Base-by-base conservation (phyloP, 768 basidiomycete genomes). In the Postia placenta region DNA sequence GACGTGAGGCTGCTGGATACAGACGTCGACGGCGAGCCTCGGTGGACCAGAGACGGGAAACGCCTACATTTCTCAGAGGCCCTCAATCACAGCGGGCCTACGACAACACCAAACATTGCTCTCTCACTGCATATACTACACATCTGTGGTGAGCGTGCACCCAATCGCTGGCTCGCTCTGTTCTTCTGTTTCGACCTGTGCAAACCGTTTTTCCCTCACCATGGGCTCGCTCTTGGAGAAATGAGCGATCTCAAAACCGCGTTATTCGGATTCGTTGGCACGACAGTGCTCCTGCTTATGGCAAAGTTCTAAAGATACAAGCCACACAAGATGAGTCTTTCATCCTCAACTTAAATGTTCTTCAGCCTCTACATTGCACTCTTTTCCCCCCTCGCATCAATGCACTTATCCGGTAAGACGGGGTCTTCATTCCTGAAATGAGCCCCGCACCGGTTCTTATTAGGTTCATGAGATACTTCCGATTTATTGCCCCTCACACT, bases 371-470 rank as follows among this genome's bases (percentile, higher is more conserved):
- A 82, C 63, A 75, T 81, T 25, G 73, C 83, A 4, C 73, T 74
- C 0, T 61, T 85, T 41, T 75, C 75, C 53, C 72, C 87, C 39
- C 68, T 85, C 41, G 73, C 79, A 37, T 77, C 78, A 2, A 81
- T 76, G 6, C 87, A 84, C 83, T 57, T 83, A 11, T 86, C 85
- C 64, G 85, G 75, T 60, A 73, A 82, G 35, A 64, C 75, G 81
- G 80, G 5, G 64, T 83, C 20, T 85, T 84, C 65, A 87, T 85
- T 53, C 83, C 81, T 0, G 70, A 81, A 50, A 70, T 86, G 50
- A 78, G 76, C 14, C 66, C 81, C 35, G 75, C 83, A 6, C 74
- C 85, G 28, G 69, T 80, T 45, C 68, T 86, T 36, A 67, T 76
- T 11, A 81, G 81, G 1, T 69, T 70, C 19, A 70, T 87, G 30